A percentile compares a stretch with the other conserved stretches of the same genome.
Conservation (phyloP, 2,329 filamentous ascomycete genomes). For the Penicillium fuscoglaucum region DNA sequence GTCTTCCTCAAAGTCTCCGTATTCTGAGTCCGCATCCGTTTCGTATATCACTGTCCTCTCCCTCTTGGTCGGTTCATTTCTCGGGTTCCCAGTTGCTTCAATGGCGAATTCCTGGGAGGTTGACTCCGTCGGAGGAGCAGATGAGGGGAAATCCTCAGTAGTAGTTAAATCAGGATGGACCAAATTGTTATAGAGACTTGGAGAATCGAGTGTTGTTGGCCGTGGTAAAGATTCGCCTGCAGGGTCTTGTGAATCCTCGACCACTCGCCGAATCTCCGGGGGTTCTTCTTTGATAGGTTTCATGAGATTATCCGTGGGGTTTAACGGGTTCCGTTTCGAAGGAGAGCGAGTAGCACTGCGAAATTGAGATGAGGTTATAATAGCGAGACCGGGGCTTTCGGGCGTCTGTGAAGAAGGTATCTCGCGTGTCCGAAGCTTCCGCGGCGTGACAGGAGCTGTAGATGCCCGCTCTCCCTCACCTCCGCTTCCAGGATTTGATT, state of each 20-base stretch:
- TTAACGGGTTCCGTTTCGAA: slow-evolving; percentile 17
- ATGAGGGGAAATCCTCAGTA: slow-evolving; percentile 1
- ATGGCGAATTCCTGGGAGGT: not conserved
- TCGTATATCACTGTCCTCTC: slow-evolving; percentile 43
- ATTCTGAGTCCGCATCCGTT: slow-evolving; percentile 44
- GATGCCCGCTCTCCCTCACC: not conserved
- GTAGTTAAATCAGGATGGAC: not conserved
- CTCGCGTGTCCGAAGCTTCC: slow-evolving; percentile 33
- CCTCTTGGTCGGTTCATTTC: slow-evolving; percentile 11
- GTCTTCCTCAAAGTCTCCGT: slow-evolving; percentile 30
- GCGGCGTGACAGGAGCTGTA: slow-evolving; percentile 34
- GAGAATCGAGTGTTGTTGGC: slow-evolving; percentile 1
- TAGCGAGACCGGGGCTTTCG: slow-evolving; percentile 41
- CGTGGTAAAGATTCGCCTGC: slow-evolving; percentile 2
- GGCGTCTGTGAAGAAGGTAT: slow-evolving; percentile 48
- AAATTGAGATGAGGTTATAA: slow-evolving; percentile 41
- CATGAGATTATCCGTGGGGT: not conserved
- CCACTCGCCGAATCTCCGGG: not conserved
- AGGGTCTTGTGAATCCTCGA: slow-evolving; percentile 9
- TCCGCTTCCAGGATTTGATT: not conserved
- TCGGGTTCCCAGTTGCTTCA: not conserved
- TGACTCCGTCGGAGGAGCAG: slow-evolving; percentile 5
- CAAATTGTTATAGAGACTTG: not conserved
- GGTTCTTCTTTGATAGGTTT: slow-evolving; percentile 27
- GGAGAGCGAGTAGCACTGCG: slow-evolving; percentile 31